Conservation (phyloP, 371 early-diverging fungal species). For the Mortierella sp. region DNA sequence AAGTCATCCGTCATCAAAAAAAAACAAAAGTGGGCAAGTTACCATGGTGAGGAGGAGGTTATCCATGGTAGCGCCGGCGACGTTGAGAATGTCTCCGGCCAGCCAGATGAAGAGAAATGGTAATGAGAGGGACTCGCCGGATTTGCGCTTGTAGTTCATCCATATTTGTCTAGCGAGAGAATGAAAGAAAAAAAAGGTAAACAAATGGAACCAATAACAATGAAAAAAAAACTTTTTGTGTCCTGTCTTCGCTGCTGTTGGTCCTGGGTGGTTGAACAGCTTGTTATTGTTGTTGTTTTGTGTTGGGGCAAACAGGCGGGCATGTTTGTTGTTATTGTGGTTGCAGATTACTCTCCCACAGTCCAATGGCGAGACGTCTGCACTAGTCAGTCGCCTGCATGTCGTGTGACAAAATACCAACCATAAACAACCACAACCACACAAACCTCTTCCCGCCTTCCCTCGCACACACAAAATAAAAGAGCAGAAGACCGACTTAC, state of each 20-base stretch:
- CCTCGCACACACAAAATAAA: not conserved
- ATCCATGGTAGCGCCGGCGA: conserved; percentile 83
- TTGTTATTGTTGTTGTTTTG: not conserved
- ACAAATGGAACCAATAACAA: not conserved
- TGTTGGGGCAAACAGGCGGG: not conserved
- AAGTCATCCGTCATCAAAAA: not conserved
- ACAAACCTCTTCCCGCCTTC: not conserved
- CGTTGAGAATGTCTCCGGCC: conserved; percentile 83
- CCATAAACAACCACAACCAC: not conserved
- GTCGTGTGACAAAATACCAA: not conserved
- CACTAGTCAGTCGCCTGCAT: not conserved
- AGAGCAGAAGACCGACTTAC: conserved; percentile 60
- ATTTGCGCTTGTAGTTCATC: conserved; percentile 70
- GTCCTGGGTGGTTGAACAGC: not conserved
- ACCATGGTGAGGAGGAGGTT: conserved; percentile 79
- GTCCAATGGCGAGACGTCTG: not conserved
- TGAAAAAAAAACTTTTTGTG: not conserved
- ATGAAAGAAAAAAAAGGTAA: not conserved
- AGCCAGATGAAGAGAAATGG: conserved; percentile 87
- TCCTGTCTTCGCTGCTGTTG: not conserved
- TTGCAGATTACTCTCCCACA: too few relatives aligned
- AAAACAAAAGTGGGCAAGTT: not conserved
- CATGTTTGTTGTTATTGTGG: not conserved
- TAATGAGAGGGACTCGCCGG: conserved; percentile 75
- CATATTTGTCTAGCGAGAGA: conserved; percentile 66